phyloP scores from a whole-genome alignment of 768 basidiomycete species.

The Boletus vermiculosoides region DNA sequence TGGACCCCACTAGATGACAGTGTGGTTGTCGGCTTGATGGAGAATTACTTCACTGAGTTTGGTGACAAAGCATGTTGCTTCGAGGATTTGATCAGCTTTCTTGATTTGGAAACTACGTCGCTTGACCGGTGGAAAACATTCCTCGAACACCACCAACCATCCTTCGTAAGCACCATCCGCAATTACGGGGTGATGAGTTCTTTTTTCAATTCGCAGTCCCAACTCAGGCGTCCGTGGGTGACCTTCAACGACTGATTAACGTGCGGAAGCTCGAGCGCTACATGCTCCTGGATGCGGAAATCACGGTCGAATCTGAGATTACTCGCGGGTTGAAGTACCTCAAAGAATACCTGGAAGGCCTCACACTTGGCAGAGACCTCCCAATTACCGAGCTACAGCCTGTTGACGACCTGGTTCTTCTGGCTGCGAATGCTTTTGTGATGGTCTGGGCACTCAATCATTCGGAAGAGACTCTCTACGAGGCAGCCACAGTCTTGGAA shows the following conservation, averaged over 20 bases:
- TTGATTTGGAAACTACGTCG: conserved; percentile 48
- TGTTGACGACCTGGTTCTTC: conserved; percentile 78
- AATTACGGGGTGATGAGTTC: conserved; percentile 6
- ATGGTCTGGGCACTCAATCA: conserved; percentile 57
- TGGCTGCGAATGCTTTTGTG: conserved; percentile 69
- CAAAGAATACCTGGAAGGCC: conserved; percentile 61
- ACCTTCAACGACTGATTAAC: conserved; percentile 70
- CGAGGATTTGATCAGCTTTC: conserved; percentile 77
- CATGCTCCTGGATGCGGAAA: conserved; percentile 46
- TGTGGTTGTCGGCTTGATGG: conserved; percentile 48
- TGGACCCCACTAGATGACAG: conserved; percentile 42
- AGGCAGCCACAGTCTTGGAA: conserved; percentile 66
- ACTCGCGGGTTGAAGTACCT: conserved; percentile 51
- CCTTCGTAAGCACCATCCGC: conserved; percentile 43
- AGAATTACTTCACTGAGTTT: conserved; percentile 67
- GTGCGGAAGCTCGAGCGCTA: conserved; percentile 71
- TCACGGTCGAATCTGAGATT: conserved; percentile 57
- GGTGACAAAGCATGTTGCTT: conserved; percentile 84
- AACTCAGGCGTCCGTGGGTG: conserved; percentile 47
- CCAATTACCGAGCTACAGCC: conserved; percentile 81
- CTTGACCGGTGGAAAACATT: conserved; percentile 52
- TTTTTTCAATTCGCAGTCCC: conserved; percentile 17
- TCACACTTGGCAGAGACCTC: conserved; percentile 64
- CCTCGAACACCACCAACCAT: conserved; percentile 46
- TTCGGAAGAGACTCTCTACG: conserved; percentile 59